A percentile compares a stretch with the other conserved stretches of the same genome.
Conservation (phyloP, 345 rosid species). For the Boechera stricta region DNA sequence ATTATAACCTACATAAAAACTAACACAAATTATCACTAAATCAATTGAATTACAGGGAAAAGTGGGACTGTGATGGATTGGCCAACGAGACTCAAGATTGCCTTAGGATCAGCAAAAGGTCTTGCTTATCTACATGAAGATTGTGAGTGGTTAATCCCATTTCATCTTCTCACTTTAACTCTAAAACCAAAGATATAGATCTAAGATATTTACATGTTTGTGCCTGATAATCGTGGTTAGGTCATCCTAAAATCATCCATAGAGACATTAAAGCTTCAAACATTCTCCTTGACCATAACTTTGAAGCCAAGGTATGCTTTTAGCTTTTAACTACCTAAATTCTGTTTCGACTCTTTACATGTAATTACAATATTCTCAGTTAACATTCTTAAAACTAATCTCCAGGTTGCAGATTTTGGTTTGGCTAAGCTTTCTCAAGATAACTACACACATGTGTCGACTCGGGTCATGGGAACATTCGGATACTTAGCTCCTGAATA, state of each 20-base stretch:
- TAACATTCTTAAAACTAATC: constrained; percentile 13
- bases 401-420: constrained; percentile 91
- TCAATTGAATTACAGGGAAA: constrained; percentile 31
- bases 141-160: constrained; percentile 54
- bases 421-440: constrained; percentile 83
- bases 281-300: constrained; percentile 74
- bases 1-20: background rate
- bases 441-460: constrained; percentile 78
- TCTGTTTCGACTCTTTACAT: background rate
- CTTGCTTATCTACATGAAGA: constrained; percentile 97
- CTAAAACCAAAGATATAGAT: background rate
- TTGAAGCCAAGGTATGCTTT: constrained; percentile 48
- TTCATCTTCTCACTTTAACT: background rate
- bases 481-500: constrained; percentile 99
- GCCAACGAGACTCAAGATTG: constrained; percentile 78
- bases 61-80: constrained; percentile 70
- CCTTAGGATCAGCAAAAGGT: constrained; percentile 91
- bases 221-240: constrained; percentile 45
- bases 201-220: background rate
- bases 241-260: constrained; percentile 89
- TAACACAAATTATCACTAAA: constrained; percentile 6
- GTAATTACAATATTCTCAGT: background rate
- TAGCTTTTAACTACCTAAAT: background rate
- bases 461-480: constrained; percentile 97
- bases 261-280: constrained; percentile 88